A percentile compares a stretch with the other conserved stretches of the same genome.
Evolutionary conservation across 116 monocot genomes (phyloP).

Genomic region (Papilionanthe hybrid): DNA sequence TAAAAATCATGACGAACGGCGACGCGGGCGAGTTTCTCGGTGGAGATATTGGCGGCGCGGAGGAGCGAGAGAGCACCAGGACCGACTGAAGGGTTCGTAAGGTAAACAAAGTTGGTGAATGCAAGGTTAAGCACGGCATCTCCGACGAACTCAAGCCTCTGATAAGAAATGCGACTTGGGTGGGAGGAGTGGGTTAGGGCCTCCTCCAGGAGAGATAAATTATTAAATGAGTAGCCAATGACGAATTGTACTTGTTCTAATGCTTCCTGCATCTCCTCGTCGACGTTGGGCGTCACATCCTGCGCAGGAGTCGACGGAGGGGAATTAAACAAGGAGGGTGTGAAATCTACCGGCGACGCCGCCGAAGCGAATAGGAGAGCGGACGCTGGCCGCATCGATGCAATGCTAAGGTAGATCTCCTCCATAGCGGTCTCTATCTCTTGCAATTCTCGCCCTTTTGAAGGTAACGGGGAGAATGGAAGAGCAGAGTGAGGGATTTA

Average conservation of each 20-base stretch:
- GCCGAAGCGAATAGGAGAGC: background rate
- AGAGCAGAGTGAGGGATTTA: background rate
- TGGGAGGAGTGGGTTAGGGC: conserved; percentile 41
- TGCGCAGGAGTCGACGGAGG: background rate
- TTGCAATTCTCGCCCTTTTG: background rate
- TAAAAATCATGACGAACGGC: conserved; percentile 30
- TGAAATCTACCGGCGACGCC: background rate
- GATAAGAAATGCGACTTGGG: conserved; percentile 14
- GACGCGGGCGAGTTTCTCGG: conserved; percentile 43
- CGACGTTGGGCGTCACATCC: background rate
- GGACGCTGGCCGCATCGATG: background rate
- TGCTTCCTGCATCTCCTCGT: background rate
- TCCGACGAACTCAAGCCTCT: conserved; percentile 44
- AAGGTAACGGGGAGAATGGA: background rate
- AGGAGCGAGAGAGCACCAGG: conserved; percentile 25
- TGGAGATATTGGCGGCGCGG: conserved; percentile 41
- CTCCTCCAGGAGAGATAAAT: conserved; percentile 23
- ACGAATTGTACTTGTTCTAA: conserved; percentile 1
- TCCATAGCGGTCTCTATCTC: background rate
- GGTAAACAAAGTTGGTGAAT: conserved; percentile 21
- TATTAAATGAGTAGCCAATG: conserved; percentile 17
- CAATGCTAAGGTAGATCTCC: background rate
- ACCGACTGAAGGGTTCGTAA: conserved; percentile 16
- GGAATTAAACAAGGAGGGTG: background rate
- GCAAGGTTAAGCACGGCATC: conserved; percentile 30